Evolutionary conservation across 495 filamentous ascomycete species (phyloP), one percentile per base, ranked within the genome.

Genomic region (Aspergillus homomorphus): DNA sequence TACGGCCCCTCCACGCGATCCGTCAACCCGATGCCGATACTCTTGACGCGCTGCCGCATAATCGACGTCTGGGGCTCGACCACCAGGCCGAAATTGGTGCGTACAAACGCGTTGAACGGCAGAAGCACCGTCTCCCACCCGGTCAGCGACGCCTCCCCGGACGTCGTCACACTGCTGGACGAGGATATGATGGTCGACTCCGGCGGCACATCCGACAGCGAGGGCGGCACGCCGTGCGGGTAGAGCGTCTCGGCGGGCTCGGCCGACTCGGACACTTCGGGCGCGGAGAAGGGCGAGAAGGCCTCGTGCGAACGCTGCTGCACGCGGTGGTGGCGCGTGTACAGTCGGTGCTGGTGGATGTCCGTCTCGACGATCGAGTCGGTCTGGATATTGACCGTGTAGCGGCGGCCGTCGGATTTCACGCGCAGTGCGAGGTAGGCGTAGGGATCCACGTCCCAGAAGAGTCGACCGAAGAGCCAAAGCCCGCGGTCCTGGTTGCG

Each of bases 321-420:
- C 14, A 76, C 60, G 21, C 71, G 74, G 60, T 80, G 77, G 51
- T 84, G 84, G 68, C 85, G 87, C 18, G 88, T 83, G 72, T 95
- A 96, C 15, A 98, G 69, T 59, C 95, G 80, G 72, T 98, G 95
- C 73, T 98, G 94, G 72, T 97, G 95, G 57, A 98, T 79, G 73
- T 98, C 94, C 3, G 92, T 93, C 33, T 91, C 86, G 48, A 96
- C 88, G 53, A 98, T 84, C 1, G 88, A 88, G 59, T 98, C 94
- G 10, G 91, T 96, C 78, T 97, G 95, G 41, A 98, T 77, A 71
- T 98, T 98, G 51, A 98, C 86, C 51, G 94, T 91, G 74, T 98
- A 98, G 61, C 89, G 87, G 9, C 93, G 77, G 14, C 93, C 92
- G 72, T 98, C 95, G 22, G 88, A 90, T 70, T 90, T 93, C 61